Conservation (phyloP, 129 eudicot species). For the Oenanthe sinensis region DNA sequence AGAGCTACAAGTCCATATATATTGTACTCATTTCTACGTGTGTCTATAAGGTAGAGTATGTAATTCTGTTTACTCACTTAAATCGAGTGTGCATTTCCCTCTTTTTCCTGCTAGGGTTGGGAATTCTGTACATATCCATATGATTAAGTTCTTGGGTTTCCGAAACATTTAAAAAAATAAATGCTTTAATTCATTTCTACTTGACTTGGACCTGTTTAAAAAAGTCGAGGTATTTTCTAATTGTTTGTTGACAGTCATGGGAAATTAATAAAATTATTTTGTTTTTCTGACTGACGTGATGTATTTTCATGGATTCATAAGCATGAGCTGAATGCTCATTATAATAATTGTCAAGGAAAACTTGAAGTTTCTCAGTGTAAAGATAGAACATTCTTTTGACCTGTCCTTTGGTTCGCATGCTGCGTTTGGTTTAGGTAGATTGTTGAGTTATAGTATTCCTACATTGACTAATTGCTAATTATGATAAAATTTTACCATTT, state of each 20-base stretch:
- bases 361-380: neutral
- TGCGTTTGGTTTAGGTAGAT: neutral
- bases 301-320: neutral
- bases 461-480: neutral
- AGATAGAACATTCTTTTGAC: neutral
- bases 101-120: neutral
- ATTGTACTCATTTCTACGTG: neutral
- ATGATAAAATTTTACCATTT: neutral
- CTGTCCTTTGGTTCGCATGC: neutral
- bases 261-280: neutral
- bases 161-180: too few relatives aligned
- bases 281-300: neutral
- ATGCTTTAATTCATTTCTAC: too few relatives aligned
- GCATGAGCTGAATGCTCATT: neutral
- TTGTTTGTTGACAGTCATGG: too few relatives aligned
- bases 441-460: neutral
- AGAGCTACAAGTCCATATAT: neutral
- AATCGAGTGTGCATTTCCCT: neutral
- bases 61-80: neutral
- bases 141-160: neutral
- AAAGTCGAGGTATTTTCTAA: too few relatives aligned
- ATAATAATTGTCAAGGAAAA: neutral
- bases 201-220: too few relatives aligned
- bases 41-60: neutral
- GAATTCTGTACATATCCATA: neutral